These are phyloP conservation scores for Podila minutissima DNA, from an alignment of 192 early-diverging fungal genomes.

Conservation along the genomic window DNA sequence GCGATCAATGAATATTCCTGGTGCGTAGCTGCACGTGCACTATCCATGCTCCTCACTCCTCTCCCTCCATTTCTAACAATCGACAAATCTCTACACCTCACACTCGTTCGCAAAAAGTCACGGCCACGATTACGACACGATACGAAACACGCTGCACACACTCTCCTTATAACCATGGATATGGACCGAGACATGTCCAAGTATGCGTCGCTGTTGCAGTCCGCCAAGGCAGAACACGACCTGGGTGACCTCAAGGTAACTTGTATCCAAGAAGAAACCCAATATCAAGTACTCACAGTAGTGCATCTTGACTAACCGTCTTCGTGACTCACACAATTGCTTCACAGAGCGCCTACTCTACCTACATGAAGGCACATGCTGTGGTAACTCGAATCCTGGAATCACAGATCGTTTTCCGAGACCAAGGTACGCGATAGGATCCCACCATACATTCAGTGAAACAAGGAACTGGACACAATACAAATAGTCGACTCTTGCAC, in stretches of 20 bases:
- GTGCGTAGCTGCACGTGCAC: no score
- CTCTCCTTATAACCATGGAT: conserved; percentile 9
- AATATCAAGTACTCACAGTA: no score
- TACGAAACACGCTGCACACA: not conserved
- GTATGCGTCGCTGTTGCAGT: conserved; percentile 19
- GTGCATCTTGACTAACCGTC: no score
- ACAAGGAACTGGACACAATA: no score
- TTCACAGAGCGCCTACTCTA: conserved; percentile 23
- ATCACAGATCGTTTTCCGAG: conserved; percentile 28
- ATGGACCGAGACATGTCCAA: conserved; percentile 20
- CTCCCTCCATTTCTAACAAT: conserved; percentile 4
- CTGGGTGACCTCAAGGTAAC: conserved; percentile 30
- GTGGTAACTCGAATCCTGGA: conserved; percentile 17
- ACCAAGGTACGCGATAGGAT: conserved; percentile 15
- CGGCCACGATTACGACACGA: not conserved
- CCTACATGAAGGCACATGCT: conserved; percentile 27
- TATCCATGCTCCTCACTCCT: not conserved
- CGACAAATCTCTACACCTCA: not conserved
- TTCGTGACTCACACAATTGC: no score
- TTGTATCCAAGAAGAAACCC: no score
- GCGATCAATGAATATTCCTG: no score
- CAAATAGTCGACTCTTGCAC: no score
- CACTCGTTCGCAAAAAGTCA: not conserved
- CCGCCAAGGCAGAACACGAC: conserved; percentile 34
- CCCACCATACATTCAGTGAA: no score